Conservation (phyloP, 257 asterid species). For the Thymus mandschuricus region DNA sequence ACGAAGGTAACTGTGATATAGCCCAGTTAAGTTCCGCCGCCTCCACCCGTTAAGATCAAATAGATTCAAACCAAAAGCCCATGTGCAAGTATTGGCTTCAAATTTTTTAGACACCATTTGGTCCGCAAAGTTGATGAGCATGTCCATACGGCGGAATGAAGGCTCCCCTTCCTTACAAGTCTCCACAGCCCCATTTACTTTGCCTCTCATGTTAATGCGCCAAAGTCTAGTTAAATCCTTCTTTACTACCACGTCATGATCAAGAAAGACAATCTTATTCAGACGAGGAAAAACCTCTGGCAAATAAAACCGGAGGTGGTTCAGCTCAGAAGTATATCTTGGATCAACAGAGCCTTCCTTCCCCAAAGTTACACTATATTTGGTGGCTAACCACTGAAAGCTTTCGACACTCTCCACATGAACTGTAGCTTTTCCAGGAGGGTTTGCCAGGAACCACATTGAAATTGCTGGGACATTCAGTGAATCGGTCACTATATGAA, state of each 20-base stretch:
- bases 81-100: constrained; percentile 70
- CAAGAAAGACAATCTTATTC: constrained; percentile 79
- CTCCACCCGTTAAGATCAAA: constrained; percentile 91
- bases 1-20: constrained; percentile 68
- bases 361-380: constrained; percentile 52
- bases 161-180: constrained; percentile 74
- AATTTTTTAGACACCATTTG: constrained; percentile 57
- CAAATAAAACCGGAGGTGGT: constrained; percentile 87
- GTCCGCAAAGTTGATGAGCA: constrained; percentile 72
- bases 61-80: constrained; percentile 97
- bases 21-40: constrained; percentile 54
- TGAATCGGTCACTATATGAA: constrained; percentile 85
- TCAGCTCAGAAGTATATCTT: constrained; percentile 73
- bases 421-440: constrained; percentile 76
- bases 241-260: constrained; percentile 94
- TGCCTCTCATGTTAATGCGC: constrained; percentile 69
- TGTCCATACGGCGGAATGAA: constrained; percentile 78
- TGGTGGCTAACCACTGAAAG: constrained; percentile 61
- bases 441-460: constrained; percentile 91
- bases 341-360: constrained; percentile 66
- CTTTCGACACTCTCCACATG: constrained; percentile 66
- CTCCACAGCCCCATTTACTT: constrained; percentile 86
- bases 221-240: constrained; percentile 83
- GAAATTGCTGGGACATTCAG: constrained; percentile 81
- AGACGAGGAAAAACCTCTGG: constrained; percentile 84